Evolutionary conservation across 2,329 filamentous ascomycete species (phyloP), one percentile per base, ranked within the genome.

Genomic region (Ceratocystis huliohia): DNA sequence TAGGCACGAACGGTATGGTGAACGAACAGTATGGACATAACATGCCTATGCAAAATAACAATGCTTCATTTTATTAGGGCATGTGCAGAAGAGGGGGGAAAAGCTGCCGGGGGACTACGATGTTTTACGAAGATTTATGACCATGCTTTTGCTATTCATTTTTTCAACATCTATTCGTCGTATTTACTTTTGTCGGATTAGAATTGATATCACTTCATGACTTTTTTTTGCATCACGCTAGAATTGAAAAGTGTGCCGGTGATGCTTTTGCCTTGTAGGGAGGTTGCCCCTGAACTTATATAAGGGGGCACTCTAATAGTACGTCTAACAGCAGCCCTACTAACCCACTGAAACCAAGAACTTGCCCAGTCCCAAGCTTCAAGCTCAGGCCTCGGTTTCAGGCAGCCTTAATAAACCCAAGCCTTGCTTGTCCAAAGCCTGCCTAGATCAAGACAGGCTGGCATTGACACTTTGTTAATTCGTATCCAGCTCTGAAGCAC

Each of bases 21-120:
- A 22, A 22, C 7, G 53, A 33, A 4, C 63, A 61, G 53, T 65
- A 64, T 25, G 63, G 25, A 15, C 64, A 46, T 17, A 50, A n/a
- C 8, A 17, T 8, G 28, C 28, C 53, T 33, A 28, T 28, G 46
- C 56, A 59, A 53, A 61, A 65, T 61, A 22, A 37, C 8, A 48
- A 61, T 48, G 13, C n/a, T 1, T 53, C 25, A 22, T 64, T 53
- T 33, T 64, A 64, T 17, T 28, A 28, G 59, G 46, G 25, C 41
- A 53, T 64, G 62, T 64, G 62, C 22, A 56, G n/a, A 15, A 25
- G 20, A 25, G 20, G n/a, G 4, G 20, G 50, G 20, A 59, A n/a
- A 30, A 7, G 6, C 10, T 59, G 37, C 53, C 25, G 17, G 28
- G 8, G 2, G 48, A 25, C 48, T 25, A 53, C 48, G 8, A 53